These are phyloP conservation scores for Astrothelium subdiscretum DNA, from an alignment of 495 filamentous ascomycete species.

Conservation along the genomic window DNA sequence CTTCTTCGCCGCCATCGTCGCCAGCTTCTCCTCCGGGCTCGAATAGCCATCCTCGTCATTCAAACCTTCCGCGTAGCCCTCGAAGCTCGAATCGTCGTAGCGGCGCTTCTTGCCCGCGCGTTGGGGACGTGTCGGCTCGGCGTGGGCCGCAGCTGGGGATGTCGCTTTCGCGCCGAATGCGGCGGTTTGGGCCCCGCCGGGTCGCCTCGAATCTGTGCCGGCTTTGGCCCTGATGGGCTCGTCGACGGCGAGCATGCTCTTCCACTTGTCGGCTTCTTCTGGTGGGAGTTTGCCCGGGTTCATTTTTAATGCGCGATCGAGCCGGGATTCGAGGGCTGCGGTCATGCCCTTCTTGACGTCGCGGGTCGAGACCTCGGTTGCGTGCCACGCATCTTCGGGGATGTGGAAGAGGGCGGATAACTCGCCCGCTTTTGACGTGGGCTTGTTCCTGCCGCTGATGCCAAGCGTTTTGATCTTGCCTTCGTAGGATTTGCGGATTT, in stretches of 20 bases:
- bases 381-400: constrained; percentile 58
- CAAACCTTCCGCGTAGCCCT: constrained; percentile 57
- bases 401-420: constrained; percentile 30
- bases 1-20: constrained; percentile 25
- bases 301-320: constrained; percentile 47
- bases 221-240: constrained; percentile 22
- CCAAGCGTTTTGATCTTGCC: constrained; percentile 51
- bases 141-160: not conserved
- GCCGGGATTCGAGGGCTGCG: constrained; percentile 30
- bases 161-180: constrained; percentile 6
- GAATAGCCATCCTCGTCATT: constrained; percentile 45
- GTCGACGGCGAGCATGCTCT: constrained; percentile 45
- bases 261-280: constrained; percentile 44
- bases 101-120: constrained; percentile 50
- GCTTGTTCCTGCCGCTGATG: constrained; percentile 52
- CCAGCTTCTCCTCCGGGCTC: constrained; percentile 22
- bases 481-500: constrained; percentile 64
- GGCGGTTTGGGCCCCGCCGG: not conserved
- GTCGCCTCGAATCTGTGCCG: not conserved
- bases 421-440: constrained; percentile 33
- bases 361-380: constrained; percentile 51
- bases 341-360: constrained; percentile 32
- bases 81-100: constrained; percentile 57
- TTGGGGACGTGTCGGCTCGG: constrained; percentile 37
- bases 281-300: constrained; percentile 40